Evolutionary conservation across 1,139 yeast genomes (phyloP).

Genomic region (Yamadazyma buinensis): DNA sequence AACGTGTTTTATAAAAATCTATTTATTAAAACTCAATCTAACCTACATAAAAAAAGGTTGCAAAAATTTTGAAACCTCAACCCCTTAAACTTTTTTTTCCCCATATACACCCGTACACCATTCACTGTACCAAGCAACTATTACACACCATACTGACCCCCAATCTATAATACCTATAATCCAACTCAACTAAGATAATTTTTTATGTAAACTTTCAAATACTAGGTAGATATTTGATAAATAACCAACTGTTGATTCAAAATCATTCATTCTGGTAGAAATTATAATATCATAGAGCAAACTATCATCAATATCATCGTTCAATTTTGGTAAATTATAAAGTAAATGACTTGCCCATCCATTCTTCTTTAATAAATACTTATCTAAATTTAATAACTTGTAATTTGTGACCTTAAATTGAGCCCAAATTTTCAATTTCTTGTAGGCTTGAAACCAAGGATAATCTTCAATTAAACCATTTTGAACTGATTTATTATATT

Average conservation of each 20-base stretch:
- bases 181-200: constrained; percentile 12
- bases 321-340: constrained; percentile 20
- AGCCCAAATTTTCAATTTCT: constrained; percentile 56
- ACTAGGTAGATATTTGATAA: constrained; percentile 30
- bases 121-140: no score
- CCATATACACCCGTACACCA: background rate
- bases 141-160: no score
- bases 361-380: constrained; percentile 19
- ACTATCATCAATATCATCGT: constrained; percentile 4
- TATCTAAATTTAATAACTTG: constrained; percentile 50
- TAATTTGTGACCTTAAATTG: constrained; percentile 53
- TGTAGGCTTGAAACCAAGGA: constrained; percentile 65
- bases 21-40: background rate
- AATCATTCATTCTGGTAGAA: constrained; percentile 21
- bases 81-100: background rate
- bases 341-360: constrained; percentile 23
- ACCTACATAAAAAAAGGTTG: constrained; percentile 3
- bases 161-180: no score
- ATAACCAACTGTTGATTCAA: constrained; percentile 26
- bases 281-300: constrained; percentile 22
- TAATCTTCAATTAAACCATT: constrained; percentile 52
- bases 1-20: no score
- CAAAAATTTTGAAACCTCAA: constrained; percentile 1
- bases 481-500: constrained; percentile 37
- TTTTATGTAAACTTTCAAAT: constrained; percentile 23